A percentile compares a stretch with the other conserved stretches of the same genome.
Evolutionary conservation across 345 rosid species (phyloP).

Genomic region (Gossypium turneri): DNA sequence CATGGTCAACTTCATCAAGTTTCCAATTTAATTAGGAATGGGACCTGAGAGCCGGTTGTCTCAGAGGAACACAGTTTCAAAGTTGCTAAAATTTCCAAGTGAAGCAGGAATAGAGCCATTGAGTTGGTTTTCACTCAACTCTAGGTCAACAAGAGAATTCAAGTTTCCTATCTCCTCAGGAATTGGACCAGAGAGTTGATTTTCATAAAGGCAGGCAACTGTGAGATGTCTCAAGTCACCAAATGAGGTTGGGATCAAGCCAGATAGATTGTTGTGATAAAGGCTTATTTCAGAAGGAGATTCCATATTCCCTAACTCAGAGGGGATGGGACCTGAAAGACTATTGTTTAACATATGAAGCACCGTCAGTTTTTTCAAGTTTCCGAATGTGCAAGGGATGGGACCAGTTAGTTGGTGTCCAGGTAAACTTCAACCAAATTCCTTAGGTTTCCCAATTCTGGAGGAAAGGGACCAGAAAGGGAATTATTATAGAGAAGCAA

Average conservation of each 20-base stretch:
- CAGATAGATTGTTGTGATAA: constrained; percentile 9
- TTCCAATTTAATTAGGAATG: constrained; percentile 9
- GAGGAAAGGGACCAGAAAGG: neutral
- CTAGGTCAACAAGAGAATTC: constrained; percentile 1
- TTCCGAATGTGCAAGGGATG: constrained; percentile 21
- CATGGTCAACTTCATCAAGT: neutral
- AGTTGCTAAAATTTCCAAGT: neutral
- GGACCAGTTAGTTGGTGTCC: constrained; percentile 23
- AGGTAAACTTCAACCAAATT: constrained; percentile 10
- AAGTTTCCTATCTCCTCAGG: constrained; percentile 16
- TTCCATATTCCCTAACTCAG: constrained; percentile 16
- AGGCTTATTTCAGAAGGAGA: neutral
- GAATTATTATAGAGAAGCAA: neutral
- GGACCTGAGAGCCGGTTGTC: constrained; percentile 14
- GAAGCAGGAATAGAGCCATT: neutral
- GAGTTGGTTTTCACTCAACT: constrained; percentile 4
- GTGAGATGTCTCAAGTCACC: neutral
- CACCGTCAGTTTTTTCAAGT: neutral
- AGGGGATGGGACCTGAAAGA: constrained; percentile 1
- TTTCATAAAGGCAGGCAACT: neutral
- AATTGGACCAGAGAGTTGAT: constrained; percentile 20
- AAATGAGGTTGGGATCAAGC: constrained; percentile 16
- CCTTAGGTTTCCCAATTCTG: too few relatives aligned
- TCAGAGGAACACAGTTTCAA: neutral
- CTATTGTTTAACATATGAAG: neutral